phyloP scores from a whole-genome alignment of 1,284 basidiomycete species.

The Malassezia yamatoensis region DNA sequence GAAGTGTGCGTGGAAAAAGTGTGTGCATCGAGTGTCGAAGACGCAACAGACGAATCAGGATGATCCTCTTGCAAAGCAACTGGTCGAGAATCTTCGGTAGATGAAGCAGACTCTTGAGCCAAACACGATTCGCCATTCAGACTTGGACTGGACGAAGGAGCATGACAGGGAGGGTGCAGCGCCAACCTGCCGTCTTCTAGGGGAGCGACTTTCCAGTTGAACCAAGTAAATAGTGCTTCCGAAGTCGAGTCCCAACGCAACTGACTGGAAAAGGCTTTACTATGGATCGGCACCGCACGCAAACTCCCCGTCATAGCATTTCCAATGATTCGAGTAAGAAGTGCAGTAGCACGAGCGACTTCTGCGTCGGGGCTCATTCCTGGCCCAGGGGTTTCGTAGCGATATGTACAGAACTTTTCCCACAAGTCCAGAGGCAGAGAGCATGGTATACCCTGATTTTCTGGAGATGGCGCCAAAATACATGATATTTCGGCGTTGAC shows the following conservation, averaged over 20 bases:
- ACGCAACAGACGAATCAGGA: too few species aligned
- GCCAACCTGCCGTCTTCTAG: constrained; percentile 10
- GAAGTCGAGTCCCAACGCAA: constrained; percentile 14
- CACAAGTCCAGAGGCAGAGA: constrained; percentile 1
- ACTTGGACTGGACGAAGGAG: neutral
- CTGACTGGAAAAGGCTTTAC: constrained; percentile 11
- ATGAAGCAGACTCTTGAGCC: neutral
- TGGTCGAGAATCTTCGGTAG: too few species aligned
- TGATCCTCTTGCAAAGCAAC: too few species aligned
- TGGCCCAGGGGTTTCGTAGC: constrained; percentile 8
- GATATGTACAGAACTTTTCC: constrained; percentile 4
- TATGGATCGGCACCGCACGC: constrained; percentile 11
- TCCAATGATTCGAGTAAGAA: constrained; percentile 7
- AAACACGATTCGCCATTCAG: neutral
- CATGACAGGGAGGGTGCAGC: neutral
- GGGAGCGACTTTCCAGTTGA: constrained; percentile 8
- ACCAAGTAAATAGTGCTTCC: neutral
- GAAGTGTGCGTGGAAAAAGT: too few species aligned
- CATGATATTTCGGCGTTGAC: too few species aligned
- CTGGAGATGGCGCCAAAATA: too few species aligned
- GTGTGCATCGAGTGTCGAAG: too few species aligned
- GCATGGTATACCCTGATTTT: too few species aligned
- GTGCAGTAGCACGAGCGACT: constrained; percentile 7
- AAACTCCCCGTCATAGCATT: constrained; percentile 6
- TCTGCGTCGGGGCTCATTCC: constrained; percentile 5